Base-by-base conservation (phyloP, 768 basidiomycete species). In the Kwoniella europaea region DNA sequence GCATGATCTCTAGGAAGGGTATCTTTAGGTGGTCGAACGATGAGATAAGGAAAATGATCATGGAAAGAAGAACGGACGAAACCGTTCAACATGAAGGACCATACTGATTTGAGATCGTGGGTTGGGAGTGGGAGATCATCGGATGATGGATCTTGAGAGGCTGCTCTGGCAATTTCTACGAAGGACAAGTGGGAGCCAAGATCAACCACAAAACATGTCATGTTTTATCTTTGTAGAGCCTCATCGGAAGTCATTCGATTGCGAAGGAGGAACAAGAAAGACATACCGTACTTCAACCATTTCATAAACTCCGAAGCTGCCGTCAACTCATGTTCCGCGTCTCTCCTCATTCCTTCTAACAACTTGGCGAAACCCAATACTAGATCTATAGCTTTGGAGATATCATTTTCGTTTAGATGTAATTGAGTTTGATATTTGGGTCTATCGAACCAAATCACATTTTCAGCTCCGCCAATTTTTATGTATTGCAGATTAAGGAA, bases 251-350 rank as follows among this genome's bases (percentile, higher is more conserved):
- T 35, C 35, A 35, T 35, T 35, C 35, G 35, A 35, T 35, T 35
- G 35, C 7, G 6, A 7, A 35, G 6, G 35, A 35, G 35, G 1
- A 35, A 22, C 12, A 56, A 27, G 55, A 24, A 56, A 56, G 41
- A 74, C 77, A 22, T n/a, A 78, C 79, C 79, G 62, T 74, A 80
- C 65, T 71, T 78, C 16, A 80, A 50, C 79, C 79, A 80, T 46
- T 71, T 71, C 54, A 78, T 71, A 50, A 72, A 80, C 16, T 78
- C 79, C 4, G 65, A 55, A 5, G 74, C 68, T 5, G 74, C 74
- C 9, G 63, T 41, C 62, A 66, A 27, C 56, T 77, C 76, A 43
- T 72, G 71, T 42, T 69, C 67, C 13, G 74, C 74, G 27, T 72
- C 68, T 43, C 64, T 60, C 22, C 77, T 63, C 52, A 80, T 75